Evolutionary conservation across 73 alveolate genomes (phyloP), one percentile per base, ranked within the genome.

Genomic region (Paramecium caudatum): DNA sequence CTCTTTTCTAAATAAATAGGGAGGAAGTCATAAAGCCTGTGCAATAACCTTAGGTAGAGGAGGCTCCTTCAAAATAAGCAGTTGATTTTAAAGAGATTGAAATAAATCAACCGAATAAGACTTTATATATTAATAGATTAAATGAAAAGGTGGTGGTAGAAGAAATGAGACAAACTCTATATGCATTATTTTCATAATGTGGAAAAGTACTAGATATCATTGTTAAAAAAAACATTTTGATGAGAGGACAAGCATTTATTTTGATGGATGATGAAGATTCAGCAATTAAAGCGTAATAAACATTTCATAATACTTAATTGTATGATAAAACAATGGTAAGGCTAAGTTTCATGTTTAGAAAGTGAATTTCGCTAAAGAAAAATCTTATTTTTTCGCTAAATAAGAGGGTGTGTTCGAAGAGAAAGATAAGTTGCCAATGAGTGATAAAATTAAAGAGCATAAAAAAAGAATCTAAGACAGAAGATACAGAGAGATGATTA

Each of bases 241-340:
- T 95, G 99, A 93, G 98, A 49, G 99, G 99, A 12, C 94, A 97
- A 82, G 99, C 99, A 27, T 97, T 97, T 86, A 95, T 97, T 10
- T 96, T 97, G 17, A 95, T 83, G 85, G 96, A 95, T 82, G 97
- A 95, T 74, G 69, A 90, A 49, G 97, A 94, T 17, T 91, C 91
- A 12, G 97, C 99, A 62, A 13, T 36, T 32, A 43, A 62, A 46
- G 93, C 93, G 15, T n/a, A 62, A 21, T 36, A 63, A 36, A 23
- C 55, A 23, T 86, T 86, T 43, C 74, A 86, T 48, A 86, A 65
- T 39, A 36, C 63, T 30, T 39, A 86, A 27, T 86, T 86, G 39
- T 86, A 86, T 63, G 93, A 78, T 19, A 86, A 86, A 32, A 74
- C 55, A 12, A 55, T 86, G 70, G 93, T 86, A 86, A 63, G 68